Percentiles rank a stretch among this genome's conserved stretches.
Evolutionary conservation across 306 rosid species (phyloP).

Genomic region (Vachellia pachyceras): DNA sequence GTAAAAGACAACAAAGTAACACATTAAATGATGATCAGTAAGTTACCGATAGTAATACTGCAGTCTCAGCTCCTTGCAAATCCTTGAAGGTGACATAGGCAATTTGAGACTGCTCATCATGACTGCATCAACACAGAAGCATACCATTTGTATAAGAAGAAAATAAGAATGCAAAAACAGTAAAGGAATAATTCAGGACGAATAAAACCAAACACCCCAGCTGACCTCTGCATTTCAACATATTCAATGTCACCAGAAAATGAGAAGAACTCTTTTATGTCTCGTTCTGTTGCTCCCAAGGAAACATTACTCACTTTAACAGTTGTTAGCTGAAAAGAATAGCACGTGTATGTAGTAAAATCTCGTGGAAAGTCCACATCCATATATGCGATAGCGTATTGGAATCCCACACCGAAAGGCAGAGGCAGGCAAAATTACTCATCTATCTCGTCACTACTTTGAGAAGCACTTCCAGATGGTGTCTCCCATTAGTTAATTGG

Average conservation of each 20-base stretch:
- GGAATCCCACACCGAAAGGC: slow-evolving; percentile 15
- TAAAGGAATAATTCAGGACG: background rate
- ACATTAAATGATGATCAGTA: slow-evolving; percentile 27
- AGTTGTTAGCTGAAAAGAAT: slow-evolving; percentile 61
- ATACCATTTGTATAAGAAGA: slow-evolving; percentile 14
- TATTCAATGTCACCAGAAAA: slow-evolving; percentile 92
- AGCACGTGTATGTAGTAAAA: slow-evolving; percentile 9
- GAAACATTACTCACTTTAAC: slow-evolving; percentile 88
- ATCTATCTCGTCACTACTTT: slow-evolving; percentile 20
- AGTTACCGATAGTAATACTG: slow-evolving; percentile 85
- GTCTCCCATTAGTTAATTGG: background rate
- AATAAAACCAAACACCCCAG: slow-evolving; percentile 18
- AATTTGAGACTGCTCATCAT: slow-evolving; percentile 84
- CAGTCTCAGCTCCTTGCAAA: slow-evolving; percentile 93
- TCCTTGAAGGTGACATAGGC: slow-evolving; percentile 94
- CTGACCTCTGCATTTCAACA: slow-evolving; percentile 82
- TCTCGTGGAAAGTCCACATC: slow-evolving; percentile 21
- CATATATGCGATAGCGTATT: slow-evolving; percentile 19
- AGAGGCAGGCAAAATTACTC: slow-evolving; percentile 16
- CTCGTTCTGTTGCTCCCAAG: slow-evolving; percentile 93
- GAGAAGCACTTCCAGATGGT: background rate
- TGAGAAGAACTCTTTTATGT: slow-evolving; percentile 89
- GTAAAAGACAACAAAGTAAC: background rate
- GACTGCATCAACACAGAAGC: slow-evolving; percentile 56
- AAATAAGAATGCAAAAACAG: slow-evolving; percentile 23